Evolutionary conservation across 768 basidiomycete genomes (phyloP), one percentile per base, ranked within the genome.

Genomic region (Lentinula sp.): DNA sequence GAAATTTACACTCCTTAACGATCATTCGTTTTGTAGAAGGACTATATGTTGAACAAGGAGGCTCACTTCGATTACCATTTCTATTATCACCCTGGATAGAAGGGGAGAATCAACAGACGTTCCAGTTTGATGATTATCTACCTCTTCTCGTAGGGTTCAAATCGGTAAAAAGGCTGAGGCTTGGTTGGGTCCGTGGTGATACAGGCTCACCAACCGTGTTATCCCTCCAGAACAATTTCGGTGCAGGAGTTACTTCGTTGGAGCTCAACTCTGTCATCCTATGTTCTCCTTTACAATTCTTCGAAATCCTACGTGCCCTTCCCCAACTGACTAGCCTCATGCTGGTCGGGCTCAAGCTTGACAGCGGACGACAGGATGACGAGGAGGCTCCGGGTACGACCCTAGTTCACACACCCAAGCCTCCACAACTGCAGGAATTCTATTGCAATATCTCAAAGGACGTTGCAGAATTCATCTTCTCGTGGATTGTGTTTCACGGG

Each of bases 151-250:
- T 48, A 2, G 57, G 57, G 8, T 59, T 59, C 13, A 32, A 35
- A n/a, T 59, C 57, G 0, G 34, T 45, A 5, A 4, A 15, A 13
- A 48, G 8, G 11, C 57, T 59, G 21, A 48, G 46, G 31, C 48
- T 59, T 13, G 57, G 57, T 5, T 59, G 57, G 57, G 31, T 59
- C 8, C 45, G 57, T 39, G 57, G 45, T 10, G 57, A 59, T 39
- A 59, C 37, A 11, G 46, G 45, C 2, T 11, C 42, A 35, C 28
- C 34, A 13, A 50, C 48, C n/a, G n/a, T 43, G 7, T 4, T 16
- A 10, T 37, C 57, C 28, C 48, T 59, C 16, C 43, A 32, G 9
- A 35, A 32, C 16, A 59, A 59, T 59, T 59, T 59, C 46, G n/a
- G 48, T 4, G n/a, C 21, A 23, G 46, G 46, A 28, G 34, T 59